A percentile compares a stretch with the other conserved stretches of the same genome.
Evolutionary conservation across 768 basidiomycete genomes (phyloP).

Genomic region (Lactifluus pinguis): DNA sequence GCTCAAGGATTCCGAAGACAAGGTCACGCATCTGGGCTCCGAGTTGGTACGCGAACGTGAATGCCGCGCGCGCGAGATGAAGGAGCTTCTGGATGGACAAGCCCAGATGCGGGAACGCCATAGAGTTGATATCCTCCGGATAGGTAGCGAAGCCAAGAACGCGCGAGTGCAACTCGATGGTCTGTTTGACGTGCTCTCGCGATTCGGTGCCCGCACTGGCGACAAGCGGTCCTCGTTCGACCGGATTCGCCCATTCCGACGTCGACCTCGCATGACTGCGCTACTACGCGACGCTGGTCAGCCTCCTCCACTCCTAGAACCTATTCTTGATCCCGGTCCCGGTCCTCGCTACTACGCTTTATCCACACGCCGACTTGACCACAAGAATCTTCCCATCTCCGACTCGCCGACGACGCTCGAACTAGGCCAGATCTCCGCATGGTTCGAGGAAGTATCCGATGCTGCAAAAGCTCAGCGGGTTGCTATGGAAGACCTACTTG

Average conservation of each 20-base stretch:
- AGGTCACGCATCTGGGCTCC: not conserved
- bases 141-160: not conserved
- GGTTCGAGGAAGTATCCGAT: too few species aligned
- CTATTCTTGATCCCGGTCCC: too few species aligned
- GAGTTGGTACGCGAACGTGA: not conserved
- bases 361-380: not conserved
- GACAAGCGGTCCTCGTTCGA: not conserved
- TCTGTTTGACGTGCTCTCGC: not conserved
- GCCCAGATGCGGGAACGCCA: not conserved
- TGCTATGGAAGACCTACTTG: too few species aligned
- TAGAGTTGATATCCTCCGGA: not conserved
- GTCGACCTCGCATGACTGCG: too few species aligned
- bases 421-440: too few species aligned
- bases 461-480: too few species aligned
- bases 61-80: not conserved
- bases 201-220: too few species aligned
- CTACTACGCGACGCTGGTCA: not conserved
- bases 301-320: not conserved
- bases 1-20: not conserved
- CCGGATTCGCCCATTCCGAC: too few species aligned
- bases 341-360: too few species aligned
- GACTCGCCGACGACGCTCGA: too few species aligned
- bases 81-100: not conserved
- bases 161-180: not conserved
- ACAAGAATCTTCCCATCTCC: not conserved